Base-by-base conservation (phyloP, 164 flowering plant species). In the Vitis labrusca region DNA sequence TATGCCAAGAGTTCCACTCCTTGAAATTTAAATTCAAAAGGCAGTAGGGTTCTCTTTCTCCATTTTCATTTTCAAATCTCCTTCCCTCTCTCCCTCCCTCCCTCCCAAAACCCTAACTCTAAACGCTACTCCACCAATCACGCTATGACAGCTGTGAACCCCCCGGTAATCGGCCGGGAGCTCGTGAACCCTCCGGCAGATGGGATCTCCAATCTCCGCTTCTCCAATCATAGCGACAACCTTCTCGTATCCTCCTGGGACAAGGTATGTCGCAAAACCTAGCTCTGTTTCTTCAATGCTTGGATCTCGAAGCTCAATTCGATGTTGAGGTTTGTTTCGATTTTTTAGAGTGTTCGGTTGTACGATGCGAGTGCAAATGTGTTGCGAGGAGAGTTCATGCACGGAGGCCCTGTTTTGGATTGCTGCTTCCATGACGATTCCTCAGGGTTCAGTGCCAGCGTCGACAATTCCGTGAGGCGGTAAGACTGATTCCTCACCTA, bases 191-290 rank as follows among this genome's bases (percentile, higher is more conserved):
- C 97, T 10, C 99, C 99, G 0, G 64, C 88, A n/a, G 98, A 96
- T 76, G 99, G 98, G 55, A 85, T 96, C 65, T 85, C 99, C 29
- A 96, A 91, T 73, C 89, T 96, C 56, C 86, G 97, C 3, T 93
- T 96, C 88, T 96, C 99, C 66, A 96, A 92, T 68, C 91, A 86
- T 86, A 90, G 91, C 77, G 99, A 96, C 54, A 81, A 89, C 73
- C 92, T 96, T 60, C 97, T 96, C 69, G 99, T 93, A 55, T 96
- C 99, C 27, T 93, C 99, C 0, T 95, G 99, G 99, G 99, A 95
- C 71, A 93, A 86, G 92, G 98, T 92, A 61, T 11, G 8, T 30
- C 8, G 44, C 70, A 60, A 37, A 44, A n/a, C 58, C 12, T 57
- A 8, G 30, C 30, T 69, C 56, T 59, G 9, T 0, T 12, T 37